Conservation (phyloP, 225 moss, liverwort and hornwort genomes). For the Antitrichia curtipendula region DNA sequence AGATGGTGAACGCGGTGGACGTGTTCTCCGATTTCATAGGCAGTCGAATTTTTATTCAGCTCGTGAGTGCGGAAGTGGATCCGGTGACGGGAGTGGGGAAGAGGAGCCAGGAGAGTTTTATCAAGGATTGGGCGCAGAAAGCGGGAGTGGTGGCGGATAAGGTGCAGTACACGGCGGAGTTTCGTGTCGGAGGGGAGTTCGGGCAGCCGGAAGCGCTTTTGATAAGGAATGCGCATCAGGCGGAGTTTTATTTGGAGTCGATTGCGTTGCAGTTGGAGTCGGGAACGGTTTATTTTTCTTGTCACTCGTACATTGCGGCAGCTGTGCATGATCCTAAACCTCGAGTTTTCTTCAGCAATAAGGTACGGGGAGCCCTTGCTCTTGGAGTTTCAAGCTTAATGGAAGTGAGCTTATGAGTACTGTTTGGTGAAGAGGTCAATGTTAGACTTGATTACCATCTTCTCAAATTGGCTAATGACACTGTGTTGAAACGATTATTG, state of each 20-base stretch:
- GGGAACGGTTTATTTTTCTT: slow-evolving; percentile 29
- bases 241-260: slow-evolving; percentile 51
- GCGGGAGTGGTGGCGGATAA: slow-evolving; percentile 30
- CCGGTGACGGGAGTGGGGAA: slow-evolving; percentile 16
- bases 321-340: slow-evolving; percentile 8
- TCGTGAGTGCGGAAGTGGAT: slow-evolving; percentile 16
- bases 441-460: background rate
- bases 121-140: slow-evolving; percentile 35
- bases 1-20: slow-evolving; percentile 26
- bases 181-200: slow-evolving; percentile 22
- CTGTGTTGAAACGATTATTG: background rate
- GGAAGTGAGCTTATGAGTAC: background rate
- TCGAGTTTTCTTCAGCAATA: slow-evolving; percentile 65
- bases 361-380: slow-evolving; percentile 6
- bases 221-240: slow-evolving; percentile 49
- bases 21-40: slow-evolving; percentile 27
- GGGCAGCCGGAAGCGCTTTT: slow-evolving; percentile 45
- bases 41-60: slow-evolving; percentile 28
- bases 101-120: slow-evolving; percentile 12
- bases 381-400: background rate
- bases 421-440: background rate
- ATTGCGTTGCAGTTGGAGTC: slow-evolving; percentile 20
- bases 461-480: background rate
- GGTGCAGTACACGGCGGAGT: slow-evolving; percentile 43
- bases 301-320: slow-evolving; percentile 51